Percentiles rank a stretch among this genome's conserved stretches.
Conservation (phyloP, 2,329 filamentous ascomycete species). For the Apiospora saccharicola region DNA sequence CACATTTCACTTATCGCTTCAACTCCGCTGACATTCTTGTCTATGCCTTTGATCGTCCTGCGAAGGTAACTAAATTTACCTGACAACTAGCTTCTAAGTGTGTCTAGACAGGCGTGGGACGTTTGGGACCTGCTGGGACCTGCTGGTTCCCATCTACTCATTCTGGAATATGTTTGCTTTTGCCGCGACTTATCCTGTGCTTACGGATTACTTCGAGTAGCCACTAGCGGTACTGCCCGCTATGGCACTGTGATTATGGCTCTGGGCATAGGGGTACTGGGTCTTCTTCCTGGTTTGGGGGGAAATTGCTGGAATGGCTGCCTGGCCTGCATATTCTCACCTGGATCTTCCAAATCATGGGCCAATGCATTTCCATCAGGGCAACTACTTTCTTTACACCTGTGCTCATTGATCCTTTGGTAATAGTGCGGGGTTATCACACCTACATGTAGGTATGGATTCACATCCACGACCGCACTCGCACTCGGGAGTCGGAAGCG, state of each 20-base stretch:
- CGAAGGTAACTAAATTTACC: not conserved
- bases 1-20: not conserved
- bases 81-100: not conserved
- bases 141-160: not conserved
- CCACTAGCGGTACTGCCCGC: not conserved
- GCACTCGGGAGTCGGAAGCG: not conserved
- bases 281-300: not conserved
- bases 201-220: not conserved
- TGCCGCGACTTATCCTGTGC: not conserved
- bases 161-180: not conserved
- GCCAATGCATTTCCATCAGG: not conserved
- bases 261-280: not conserved
- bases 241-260: not conserved
- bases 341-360: not conserved
- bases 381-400: not conserved
- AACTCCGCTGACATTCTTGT: not conserved
- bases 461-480: not conserved
- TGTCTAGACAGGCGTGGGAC: not conserved
- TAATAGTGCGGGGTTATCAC: not conserved
- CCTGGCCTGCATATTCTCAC: not conserved
- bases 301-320: not conserved
- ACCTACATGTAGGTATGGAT: no score
- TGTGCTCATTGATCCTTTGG: not conserved
- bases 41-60: not conserved
- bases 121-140: not conserved